Base-by-base conservation (phyloP, 208 protist species). In the Crithidia mellificae region DNA sequence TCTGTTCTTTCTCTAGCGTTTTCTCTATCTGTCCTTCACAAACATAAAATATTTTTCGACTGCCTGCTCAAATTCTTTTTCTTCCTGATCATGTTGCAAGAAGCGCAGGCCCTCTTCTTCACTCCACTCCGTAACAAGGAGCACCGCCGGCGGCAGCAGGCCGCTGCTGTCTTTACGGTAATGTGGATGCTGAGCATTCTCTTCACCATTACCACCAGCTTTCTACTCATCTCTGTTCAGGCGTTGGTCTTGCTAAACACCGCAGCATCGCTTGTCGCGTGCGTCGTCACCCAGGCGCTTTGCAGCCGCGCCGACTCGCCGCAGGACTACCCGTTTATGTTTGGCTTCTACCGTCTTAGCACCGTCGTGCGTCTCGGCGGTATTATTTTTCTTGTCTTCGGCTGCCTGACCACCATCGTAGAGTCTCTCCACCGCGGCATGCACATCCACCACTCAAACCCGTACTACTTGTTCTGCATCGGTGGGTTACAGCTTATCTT, bases 301-400 rank as follows among this genome's bases (percentile, higher is more conserved):
- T 63, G 63, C 44, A 58, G 50, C 43, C 49, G 56, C 4, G 51
- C 29, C 19, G 49, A 24, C 1, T 55, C 47, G n/a, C 39, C 53
- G 36, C 34, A 36, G 1, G 65, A 19, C 30, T 80, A 79, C 36
- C 73, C 79, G 0, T 91, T 84, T 59, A 47, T 29, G 27, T 92
- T 94, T 52, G 84, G 80, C 19, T 22, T 87, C 12, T 71, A 75
- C 19, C 69, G 85, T 2, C 53, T 94, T 15, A 68, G 77, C 43
- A 68, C 74, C 9, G 61, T 94, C 0, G 56, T 94, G 15, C 80
- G 80, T 2, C 74, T 91, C 29, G 79, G 77, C 25, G 68, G 71
- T 11, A 68, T 68, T 32, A 55, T 91, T 24, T 92, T 90, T 54
- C 63, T 92, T 12, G 50, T 84, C 24, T 90, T 90, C 63, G 84